Evolutionary conservation across 169 alveolate species (phyloP).

Genomic region (Plasmodium gallinaceum): DNA sequence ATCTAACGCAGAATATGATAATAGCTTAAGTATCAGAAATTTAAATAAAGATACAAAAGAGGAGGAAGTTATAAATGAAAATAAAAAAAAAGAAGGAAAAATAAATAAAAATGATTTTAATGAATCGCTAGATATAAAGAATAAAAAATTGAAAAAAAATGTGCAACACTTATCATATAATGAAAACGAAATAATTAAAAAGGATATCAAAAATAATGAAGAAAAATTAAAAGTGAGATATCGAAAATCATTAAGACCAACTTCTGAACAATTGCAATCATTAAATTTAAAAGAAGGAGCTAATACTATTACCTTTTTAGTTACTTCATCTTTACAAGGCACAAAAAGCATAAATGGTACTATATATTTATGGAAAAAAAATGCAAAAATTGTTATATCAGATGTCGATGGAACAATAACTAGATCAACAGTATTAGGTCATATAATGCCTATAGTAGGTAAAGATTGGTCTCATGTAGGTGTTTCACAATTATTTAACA

Average conservation of each 20-base stretch:
- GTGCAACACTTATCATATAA: constrained; percentile 9
- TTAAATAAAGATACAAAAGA: constrained; percentile 17
- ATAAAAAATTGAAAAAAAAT: constrained; percentile 17
- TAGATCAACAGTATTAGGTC: constrained; percentile 97
- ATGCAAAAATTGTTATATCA: constrained; percentile 94
- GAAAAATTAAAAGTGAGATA: constrained; percentile 58
- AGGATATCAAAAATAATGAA: constrained; percentile 41
- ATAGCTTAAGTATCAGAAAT: constrained; percentile 14
- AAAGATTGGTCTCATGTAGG: constrained; percentile 98
- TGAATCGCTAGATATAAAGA: neutral
- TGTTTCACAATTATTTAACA: constrained; percentile 94
- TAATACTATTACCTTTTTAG: constrained; percentile 91
- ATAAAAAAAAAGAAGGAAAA: constrained; percentile 23
- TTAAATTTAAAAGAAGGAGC: constrained; percentile 91
- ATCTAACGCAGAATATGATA: constrained; percentile 56
- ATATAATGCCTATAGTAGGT: constrained; percentile 97
- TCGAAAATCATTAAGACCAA: constrained; percentile 90
- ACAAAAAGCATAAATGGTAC: constrained; percentile 92
- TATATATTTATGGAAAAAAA: constrained; percentile 94
- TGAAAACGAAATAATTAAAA: constrained; percentile 28
- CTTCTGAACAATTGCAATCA: constrained; percentile 91
- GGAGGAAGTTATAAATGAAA: neutral
- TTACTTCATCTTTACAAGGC: constrained; percentile 92
- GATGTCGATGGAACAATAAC: constrained; percentile 99
- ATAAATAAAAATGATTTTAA: neutral